phyloP scores from a whole-genome alignment of 2,329 filamentous ascomycete species.

The Aotearoamyces nothofagi region DNA sequence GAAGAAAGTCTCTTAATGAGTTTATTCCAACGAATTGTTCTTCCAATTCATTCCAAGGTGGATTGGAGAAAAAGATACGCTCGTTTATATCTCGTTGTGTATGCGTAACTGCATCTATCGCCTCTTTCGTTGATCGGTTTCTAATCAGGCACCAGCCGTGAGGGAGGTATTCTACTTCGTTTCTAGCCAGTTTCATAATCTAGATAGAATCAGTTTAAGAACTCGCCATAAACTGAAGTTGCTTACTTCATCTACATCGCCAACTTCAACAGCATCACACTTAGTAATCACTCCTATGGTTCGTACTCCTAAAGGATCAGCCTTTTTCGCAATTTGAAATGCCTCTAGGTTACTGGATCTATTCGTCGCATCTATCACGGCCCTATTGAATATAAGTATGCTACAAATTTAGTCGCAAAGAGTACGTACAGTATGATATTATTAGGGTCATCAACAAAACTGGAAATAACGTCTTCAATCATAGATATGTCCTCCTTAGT shows the following conservation, averaged over 20 bases:
- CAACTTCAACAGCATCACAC: constrained; percentile 27
- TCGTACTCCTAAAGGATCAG: constrained; percentile 20
- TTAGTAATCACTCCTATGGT: constrained; percentile 36
- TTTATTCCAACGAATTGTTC: neutral
- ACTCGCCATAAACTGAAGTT: neutral
- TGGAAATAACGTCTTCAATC: constrained; percentile 29
- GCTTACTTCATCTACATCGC: constrained; percentile 2
- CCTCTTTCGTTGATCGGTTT: constrained; percentile 2
- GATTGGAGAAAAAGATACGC: constrained; percentile 1
- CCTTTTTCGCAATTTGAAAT: constrained; percentile 3
- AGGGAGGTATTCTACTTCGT: constrained; percentile 1
- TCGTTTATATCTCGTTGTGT: constrained; percentile 1
- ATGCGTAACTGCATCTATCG: constrained; percentile 1
- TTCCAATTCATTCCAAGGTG: neutral
- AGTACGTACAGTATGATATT: constrained; percentile 24
- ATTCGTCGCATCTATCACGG: constrained; percentile 6
- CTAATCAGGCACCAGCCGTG: constrained; percentile 2
- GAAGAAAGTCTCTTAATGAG: neutral
- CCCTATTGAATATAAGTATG: constrained; percentile 12
- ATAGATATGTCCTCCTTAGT: constrained; percentile 23
- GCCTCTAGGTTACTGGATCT: constrained; percentile 15
- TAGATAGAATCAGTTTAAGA: constrained; percentile 1
- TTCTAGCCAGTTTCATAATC: constrained; percentile 2
- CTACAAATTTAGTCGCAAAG: neutral
- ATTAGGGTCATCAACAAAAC: constrained; percentile 36